Conservation (phyloP, 768 basidiomycete species). For the Mycena pura region DNA sequence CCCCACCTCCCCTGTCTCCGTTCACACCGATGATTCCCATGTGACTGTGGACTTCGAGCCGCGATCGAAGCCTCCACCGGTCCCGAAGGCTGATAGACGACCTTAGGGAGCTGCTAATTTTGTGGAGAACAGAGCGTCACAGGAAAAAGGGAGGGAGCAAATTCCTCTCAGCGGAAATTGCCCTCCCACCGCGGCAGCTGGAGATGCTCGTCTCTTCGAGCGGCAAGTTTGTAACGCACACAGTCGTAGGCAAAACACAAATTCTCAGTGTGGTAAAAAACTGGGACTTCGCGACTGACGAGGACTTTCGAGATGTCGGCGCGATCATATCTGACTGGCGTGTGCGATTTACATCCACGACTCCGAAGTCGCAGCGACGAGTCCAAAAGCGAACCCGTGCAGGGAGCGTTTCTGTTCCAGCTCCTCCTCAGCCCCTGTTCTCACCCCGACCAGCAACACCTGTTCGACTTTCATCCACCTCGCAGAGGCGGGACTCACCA, state of each 20-base stretch:
- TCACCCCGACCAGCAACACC: neutral
- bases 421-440: neutral
- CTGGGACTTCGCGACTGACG: slow-evolving; percentile 5
- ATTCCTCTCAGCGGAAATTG: neutral
- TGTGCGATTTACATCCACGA: neutral
- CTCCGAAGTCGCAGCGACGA: neutral
- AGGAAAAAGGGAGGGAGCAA: slow-evolving; percentile 1
- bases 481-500: neutral
- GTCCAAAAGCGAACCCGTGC: neutral
- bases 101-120: neutral
- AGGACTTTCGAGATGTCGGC: slow-evolving; percentile 3
- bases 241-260: neutral
- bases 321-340: slow-evolving; percentile 8
- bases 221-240: neutral
- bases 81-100: neutral
- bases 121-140: neutral
- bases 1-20: neutral
- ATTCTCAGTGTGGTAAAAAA: neutral
- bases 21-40: neutral
- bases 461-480: neutral
- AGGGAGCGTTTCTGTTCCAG: neutral
- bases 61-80: neutral
- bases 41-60: neutral
- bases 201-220: neutral
- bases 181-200: neutral